Conservation (phyloP, 768 basidiomycete genomes). For the Agaricus bisporus region DNA sequence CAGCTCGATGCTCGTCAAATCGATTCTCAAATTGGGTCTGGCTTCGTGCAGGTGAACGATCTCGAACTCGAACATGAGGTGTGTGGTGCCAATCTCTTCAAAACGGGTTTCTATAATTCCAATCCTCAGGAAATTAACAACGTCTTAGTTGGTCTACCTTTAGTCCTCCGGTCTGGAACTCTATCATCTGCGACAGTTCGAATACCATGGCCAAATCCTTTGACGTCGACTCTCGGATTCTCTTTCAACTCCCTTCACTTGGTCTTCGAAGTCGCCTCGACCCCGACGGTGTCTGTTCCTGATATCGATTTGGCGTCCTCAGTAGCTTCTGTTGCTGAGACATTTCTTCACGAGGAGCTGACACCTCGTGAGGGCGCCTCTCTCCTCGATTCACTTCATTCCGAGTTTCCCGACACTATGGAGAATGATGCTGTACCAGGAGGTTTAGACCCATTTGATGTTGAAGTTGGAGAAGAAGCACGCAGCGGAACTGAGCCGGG, state of each 20-base stretch:
- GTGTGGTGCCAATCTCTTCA: conserved; percentile 22
- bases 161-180: conserved; percentile 64
- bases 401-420: conserved; percentile 25
- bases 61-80: conserved; percentile 75
- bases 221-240: conserved; percentile 66
- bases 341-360: conserved; percentile 83
- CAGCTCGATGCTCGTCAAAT: conserved; percentile 84
- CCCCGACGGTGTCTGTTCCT: conserved; percentile 16
- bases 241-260: conserved; percentile 65
- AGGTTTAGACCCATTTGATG: conserved; percentile 51
- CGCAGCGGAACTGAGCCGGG: conserved; percentile 52
- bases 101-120: conserved; percentile 7
- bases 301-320: conserved; percentile 61
- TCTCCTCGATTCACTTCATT: conserved; percentile 62
- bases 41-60: conserved; percentile 81
- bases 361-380: conserved; percentile 63
- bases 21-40: conserved; percentile 90
- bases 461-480: conserved; percentile 29
- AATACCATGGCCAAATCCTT: conserved; percentile 82
- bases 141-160: conserved; percentile 56
- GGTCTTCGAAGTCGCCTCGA: conserved; percentile 43
- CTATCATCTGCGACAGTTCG: conserved; percentile 71
- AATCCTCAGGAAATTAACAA: conserved; percentile 68
- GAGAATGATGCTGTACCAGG: conserved; percentile 57
- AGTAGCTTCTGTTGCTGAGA: conserved; percentile 77